These are phyloP conservation scores for Theileria orientalis DNA, from an alignment of 169 alveolate species.

Conservation along the genomic window DNA sequence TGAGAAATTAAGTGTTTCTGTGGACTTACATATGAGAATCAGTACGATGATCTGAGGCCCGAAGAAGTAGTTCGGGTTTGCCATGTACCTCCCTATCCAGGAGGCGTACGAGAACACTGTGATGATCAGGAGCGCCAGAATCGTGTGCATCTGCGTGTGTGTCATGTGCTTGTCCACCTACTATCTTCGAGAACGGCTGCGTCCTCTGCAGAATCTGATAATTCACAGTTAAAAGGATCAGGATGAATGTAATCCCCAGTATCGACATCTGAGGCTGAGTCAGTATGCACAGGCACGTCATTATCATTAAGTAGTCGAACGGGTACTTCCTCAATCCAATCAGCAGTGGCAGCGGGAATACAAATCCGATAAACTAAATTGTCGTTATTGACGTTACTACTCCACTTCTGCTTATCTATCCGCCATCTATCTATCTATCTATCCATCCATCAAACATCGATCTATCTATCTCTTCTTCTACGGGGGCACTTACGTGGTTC, in stretches of 20 bases:
- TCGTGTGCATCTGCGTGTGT: conserved; percentile 15
- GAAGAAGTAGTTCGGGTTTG: conserved; percentile 66
- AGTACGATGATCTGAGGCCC: conserved; percentile 51
- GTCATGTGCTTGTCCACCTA: not conserved
- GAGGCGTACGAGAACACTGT: conserved; percentile 35
- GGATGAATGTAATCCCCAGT: conserved; percentile 39
- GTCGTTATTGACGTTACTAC: not conserved
- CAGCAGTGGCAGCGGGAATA: conserved; percentile 54
- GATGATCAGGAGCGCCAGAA: conserved; percentile 21
- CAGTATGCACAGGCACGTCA: conserved; percentile 23
- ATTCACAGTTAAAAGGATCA: conserved; percentile 37
- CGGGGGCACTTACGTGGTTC: conserved; percentile 41
- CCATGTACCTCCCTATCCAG: conserved; percentile 57
- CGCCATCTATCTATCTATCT: not conserved
- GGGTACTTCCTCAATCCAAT: conserved; percentile 47
- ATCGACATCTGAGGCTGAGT: conserved; percentile 34
- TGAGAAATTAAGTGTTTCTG: not conserved
- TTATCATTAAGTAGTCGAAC: conserved; percentile 38
- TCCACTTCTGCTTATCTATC: not conserved
- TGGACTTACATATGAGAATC: conserved; percentile 39
- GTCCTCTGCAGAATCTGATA: conserved; percentile 49
- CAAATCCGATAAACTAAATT: conserved; percentile 35
- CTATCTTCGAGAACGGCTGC: conserved; percentile 58
- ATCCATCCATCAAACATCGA: no score
- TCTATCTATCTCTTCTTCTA: not conserved